Percentiles rank a stretch among this genome's conserved stretches.
phyloP scores from a whole-genome alignment of 2,329 filamentous ascomycete species.

The Colletotrichum viniferum region DNA sequence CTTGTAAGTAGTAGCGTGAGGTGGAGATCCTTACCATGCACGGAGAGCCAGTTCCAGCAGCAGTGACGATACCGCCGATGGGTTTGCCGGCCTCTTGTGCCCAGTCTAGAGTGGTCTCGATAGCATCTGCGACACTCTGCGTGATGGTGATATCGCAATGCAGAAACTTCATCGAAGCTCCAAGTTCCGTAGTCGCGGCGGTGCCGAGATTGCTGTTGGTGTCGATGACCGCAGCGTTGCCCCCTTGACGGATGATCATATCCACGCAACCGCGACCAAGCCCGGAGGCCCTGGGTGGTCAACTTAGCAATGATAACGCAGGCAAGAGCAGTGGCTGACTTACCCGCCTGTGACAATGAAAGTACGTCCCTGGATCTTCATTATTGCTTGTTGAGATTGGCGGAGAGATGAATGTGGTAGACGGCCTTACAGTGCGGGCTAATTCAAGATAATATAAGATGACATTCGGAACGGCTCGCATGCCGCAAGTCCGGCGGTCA shows the following conservation, averaged over 20 bases:
- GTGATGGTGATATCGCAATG: background rate
- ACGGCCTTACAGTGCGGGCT: background rate
- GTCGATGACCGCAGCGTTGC: background rate
- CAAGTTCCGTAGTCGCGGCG: background rate
- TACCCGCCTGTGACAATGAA: background rate
- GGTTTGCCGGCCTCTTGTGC: background rate
- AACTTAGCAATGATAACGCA: background rate
- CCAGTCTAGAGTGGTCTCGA: background rate
- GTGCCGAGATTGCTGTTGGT: background rate
- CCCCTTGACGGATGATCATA: background rate
- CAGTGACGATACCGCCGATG: background rate
- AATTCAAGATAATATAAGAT: background rate
- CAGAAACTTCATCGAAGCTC: background rate
- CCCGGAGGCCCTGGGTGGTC: background rate
- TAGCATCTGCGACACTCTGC: background rate
- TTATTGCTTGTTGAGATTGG: rapidly evolving
- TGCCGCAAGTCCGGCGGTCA: background rate
- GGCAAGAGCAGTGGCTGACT: background rate
- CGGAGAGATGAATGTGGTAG: rapidly evolving
- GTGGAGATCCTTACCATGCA: background rate
- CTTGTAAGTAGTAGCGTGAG: rapidly evolving
- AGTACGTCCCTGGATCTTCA: background rate
- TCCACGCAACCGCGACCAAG: background rate
- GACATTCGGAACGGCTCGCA: background rate
- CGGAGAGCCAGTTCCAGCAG: background rate